Percentiles rank a stretch among this genome's conserved stretches.
Evolutionary conservation across 768 basidiomycete genomes (phyloP).

Genomic region (Tephrocybe sp.): DNA sequence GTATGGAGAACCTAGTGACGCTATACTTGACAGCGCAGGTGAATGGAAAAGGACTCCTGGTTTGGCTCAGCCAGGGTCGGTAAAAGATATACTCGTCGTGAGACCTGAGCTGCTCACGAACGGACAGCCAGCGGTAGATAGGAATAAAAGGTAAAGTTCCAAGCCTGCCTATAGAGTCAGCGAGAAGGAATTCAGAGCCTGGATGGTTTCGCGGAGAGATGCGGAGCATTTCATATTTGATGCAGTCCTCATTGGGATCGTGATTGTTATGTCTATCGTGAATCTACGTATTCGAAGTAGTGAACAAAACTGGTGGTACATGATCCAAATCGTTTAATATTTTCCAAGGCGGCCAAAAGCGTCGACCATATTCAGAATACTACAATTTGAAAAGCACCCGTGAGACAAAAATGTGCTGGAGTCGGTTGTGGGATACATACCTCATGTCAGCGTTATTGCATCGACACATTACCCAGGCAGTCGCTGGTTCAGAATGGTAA

Average conservation of each 20-base stretch:
- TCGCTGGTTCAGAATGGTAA: neutral
- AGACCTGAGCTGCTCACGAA: slow-evolving; percentile 61
- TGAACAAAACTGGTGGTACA: no score
- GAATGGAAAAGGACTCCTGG: slow-evolving; percentile 43
- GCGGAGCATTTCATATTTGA: slow-evolving; percentile 67
- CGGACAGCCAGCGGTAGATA: slow-evolving; percentile 47
- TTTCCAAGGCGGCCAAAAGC: no score
- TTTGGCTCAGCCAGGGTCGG: slow-evolving; percentile 42
- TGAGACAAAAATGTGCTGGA: no score
- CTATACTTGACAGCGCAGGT: slow-evolving; percentile 38
- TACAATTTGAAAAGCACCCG: no score
- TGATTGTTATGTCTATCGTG: no score
- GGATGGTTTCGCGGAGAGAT: slow-evolving; percentile 59
- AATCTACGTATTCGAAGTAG: no score
- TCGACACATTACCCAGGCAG: neutral
- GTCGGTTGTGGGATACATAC: no score
- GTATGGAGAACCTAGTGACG: slow-evolving; percentile 37
- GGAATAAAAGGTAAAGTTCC: slow-evolving; percentile 5
- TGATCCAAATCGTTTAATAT: no score
- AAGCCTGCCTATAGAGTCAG: slow-evolving; percentile 40
- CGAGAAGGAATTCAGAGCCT: slow-evolving; percentile 45
- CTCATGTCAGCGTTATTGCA: neutral
- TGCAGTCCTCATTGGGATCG: slow-evolving; percentile 47
- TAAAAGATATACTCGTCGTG: slow-evolving; percentile 49
- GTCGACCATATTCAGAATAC: no score